These are phyloP conservation scores for Fusarium sp. DNA, from an alignment of 2,329 filamentous ascomycete genomes.

Conservation along the genomic window DNA sequence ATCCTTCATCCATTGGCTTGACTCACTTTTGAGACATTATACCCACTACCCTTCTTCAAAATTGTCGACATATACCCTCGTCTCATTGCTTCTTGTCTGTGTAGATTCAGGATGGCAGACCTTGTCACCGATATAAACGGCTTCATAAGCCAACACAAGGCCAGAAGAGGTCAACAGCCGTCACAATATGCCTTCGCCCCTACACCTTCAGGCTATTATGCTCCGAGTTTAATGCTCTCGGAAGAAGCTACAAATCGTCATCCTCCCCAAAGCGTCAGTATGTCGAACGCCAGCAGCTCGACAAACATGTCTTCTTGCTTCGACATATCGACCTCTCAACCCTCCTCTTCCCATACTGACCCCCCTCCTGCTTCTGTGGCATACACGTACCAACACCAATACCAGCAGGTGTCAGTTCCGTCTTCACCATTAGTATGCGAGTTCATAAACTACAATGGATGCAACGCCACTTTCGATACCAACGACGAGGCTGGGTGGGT, in stretches of 20 bases:
- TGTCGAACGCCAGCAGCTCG: constrained; percentile 29
- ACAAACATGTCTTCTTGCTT: constrained; percentile 31
- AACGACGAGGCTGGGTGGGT: constrained; percentile 60
- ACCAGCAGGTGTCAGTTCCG: constrained; percentile 7
- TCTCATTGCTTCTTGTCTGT: background rate
- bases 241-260: constrained; percentile 7
- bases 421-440: constrained; percentile 55
- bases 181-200: constrained; percentile 3
- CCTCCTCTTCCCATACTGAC: constrained; percentile 38
- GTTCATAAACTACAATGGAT: constrained; percentile 54
- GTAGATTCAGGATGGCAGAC: constrained; percentile 15
- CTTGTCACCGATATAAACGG: constrained; percentile 29
- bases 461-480: constrained; percentile 54
- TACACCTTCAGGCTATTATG: constrained; percentile 18
- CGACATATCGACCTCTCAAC: background rate
- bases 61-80: background rate
- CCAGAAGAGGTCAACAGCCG: constrained; percentile 12
- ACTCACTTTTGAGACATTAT: background rate
- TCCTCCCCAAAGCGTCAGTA: constrained; percentile 14
- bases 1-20: background rate
- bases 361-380: constrained; percentile 38
- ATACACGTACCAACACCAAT: background rate
- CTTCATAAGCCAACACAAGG: constrained; percentile 32
- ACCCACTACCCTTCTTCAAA: background rate
- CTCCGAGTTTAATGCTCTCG: constrained; percentile 29